phyloP scores from a whole-genome alignment of 352 stramenopile genomes.

The Pythium sp. region DNA sequence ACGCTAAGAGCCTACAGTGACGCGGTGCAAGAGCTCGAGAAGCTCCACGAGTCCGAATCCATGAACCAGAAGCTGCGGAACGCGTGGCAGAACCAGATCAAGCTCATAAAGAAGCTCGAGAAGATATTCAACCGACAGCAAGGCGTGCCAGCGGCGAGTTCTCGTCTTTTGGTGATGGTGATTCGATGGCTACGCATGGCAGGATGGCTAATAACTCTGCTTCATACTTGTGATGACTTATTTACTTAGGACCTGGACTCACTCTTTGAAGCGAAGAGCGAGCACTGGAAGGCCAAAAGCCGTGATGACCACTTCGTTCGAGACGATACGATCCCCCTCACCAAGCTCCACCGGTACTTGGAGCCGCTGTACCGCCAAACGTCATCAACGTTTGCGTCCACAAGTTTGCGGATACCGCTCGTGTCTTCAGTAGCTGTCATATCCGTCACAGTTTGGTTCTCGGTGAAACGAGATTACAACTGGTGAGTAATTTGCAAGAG shows the following conservation, averaged over 20 bases:
- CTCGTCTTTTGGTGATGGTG: neutral
- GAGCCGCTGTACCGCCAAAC: neutral
- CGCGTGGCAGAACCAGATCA: neutral
- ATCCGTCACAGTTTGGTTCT: neutral
- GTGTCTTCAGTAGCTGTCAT: neutral
- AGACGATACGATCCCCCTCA: neutral
- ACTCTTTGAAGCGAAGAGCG: neutral
- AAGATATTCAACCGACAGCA: neutral
- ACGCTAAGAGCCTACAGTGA: constrained; percentile 23
- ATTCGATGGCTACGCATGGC: too few relatives aligned
- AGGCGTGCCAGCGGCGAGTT: neutral
- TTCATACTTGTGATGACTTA: neutral
- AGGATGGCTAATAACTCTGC: neutral
- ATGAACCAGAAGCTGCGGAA: neutral
- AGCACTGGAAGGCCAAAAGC: neutral
- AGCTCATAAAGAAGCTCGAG: neutral
- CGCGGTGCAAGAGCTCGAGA: neutral
- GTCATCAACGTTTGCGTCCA: neutral
- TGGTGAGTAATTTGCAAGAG: neutral
- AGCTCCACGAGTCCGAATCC: neutral
- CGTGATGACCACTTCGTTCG: neutral
- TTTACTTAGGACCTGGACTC: neutral
- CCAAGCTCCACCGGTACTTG: neutral
- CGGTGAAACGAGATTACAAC: neutral
- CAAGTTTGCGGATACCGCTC: neutral